Percentiles rank a stretch among this genome's conserved stretches.
These are phyloP conservation scores for Colletotrichum magnum DNA, from an alignment of 2,329 filamentous ascomycete genomes.

Conservation along the genomic window DNA sequence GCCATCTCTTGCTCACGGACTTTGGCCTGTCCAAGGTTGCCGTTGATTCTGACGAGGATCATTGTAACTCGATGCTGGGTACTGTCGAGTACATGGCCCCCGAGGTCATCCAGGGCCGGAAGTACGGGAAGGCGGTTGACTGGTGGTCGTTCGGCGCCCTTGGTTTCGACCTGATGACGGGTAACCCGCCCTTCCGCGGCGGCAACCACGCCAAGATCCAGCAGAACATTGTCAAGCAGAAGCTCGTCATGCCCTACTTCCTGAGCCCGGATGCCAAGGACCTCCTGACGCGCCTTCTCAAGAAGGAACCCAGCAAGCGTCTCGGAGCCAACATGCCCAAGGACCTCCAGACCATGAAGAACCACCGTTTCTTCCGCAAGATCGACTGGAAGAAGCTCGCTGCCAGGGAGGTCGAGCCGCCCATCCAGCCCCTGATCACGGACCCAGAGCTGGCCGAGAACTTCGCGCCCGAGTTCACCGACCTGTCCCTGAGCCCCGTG, in stretches of 20 bases:
- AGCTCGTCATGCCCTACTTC: constrained; percentile 90
- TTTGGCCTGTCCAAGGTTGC: constrained; percentile 98
- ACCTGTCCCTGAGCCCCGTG: constrained; percentile 83
- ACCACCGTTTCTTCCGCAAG: constrained; percentile 95
- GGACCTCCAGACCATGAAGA: constrained; percentile 88
- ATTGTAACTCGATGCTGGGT: constrained; percentile 90
- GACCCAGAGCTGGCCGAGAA: constrained; percentile 98
- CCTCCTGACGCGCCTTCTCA: constrained; percentile 87
- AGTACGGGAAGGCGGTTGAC: constrained; percentile 95
- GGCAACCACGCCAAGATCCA: constrained; percentile 95
- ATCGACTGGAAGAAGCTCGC: constrained; percentile 95
- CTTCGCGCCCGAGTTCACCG: constrained; percentile 93
- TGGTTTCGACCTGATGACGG: constrained; percentile 92
- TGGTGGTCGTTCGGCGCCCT: constrained; percentile 99
- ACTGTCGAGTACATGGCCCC: constrained; percentile 99
- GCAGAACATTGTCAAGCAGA: constrained; percentile 95
- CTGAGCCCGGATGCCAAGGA: constrained; percentile 94
- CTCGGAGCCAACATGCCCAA: constrained; percentile 91
- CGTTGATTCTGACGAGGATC: constrained; percentile 71
- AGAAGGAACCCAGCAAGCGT: constrained; percentile 92
- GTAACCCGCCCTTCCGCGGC: constrained; percentile 90
- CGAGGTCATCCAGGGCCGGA: constrained; percentile 88
- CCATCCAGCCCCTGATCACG: constrained; percentile 93
- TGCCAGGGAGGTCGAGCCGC: constrained; percentile 85
- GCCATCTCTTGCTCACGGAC: constrained; percentile 94